Percentiles rank a stretch among this genome's conserved stretches.
Conservation (phyloP, 208 protist genomes). For the Trichomonas vaginalis region DNA sequence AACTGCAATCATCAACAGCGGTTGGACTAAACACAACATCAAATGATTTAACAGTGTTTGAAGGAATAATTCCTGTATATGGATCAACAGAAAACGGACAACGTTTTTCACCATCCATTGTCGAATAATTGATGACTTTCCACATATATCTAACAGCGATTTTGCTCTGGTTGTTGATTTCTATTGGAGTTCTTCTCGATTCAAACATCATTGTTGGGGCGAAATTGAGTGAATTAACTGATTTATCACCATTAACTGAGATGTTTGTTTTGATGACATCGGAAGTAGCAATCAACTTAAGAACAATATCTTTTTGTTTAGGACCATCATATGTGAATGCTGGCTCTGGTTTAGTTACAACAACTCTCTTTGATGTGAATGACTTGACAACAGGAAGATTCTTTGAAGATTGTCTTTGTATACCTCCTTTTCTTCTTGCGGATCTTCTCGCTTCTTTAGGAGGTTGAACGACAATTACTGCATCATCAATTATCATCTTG, state of each 20-base stretch:
- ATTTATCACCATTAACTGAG: not conserved
- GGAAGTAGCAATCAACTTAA: constrained; percentile 18
- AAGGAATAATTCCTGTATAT: constrained; percentile 42
- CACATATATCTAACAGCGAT: constrained; percentile 56
- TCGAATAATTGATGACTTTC: not conserved
- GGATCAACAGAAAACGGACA: constrained; percentile 55
- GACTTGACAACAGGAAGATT: not conserved
- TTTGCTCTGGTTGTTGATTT: constrained; percentile 59
- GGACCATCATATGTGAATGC: not conserved
- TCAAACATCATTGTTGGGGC: constrained; percentile 74
- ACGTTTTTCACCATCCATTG: not conserved
- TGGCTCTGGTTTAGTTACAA: constrained; percentile 25
- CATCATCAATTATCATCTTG: not conserved
- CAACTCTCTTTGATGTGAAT: not conserved
- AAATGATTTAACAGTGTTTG: constrained; percentile 42
- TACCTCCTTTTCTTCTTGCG: not conserved
- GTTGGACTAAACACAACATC: constrained; percentile 59
- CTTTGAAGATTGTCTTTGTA: not conserved
- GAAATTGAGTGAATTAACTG: constrained; percentile 49
- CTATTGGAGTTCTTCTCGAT: constrained; percentile 49
- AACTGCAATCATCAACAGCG: constrained; percentile 39
- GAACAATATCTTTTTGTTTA: not conserved
- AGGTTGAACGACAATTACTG: not conserved
- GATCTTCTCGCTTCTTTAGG: not conserved
- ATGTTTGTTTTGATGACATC: constrained; percentile 30